Evolutionary conservation across 2,329 filamentous ascomycete species (phyloP).

Genomic region (Alternaria arbusti): DNA sequence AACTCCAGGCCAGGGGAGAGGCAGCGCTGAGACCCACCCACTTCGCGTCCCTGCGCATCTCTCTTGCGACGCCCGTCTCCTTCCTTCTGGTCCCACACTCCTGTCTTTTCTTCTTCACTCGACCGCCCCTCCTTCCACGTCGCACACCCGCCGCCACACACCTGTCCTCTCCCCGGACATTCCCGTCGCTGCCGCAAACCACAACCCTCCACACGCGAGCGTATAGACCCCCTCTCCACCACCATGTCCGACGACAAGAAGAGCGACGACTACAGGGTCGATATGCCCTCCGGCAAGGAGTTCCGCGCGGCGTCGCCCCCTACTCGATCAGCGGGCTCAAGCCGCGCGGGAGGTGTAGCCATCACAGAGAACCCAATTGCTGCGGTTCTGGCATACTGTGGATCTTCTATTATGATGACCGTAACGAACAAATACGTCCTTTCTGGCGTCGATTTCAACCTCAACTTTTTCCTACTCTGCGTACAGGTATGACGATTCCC

Average conservation of each 20-base stretch:
- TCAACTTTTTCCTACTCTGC: conserved; percentile 93
- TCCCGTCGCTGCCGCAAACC: conserved; percentile 21
- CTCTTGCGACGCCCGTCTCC: conserved; percentile 26
- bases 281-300: conserved; percentile 60
- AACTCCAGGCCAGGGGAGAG: conserved; percentile 35
- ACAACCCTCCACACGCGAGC: not conserved
- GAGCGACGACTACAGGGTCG: conserved; percentile 77
- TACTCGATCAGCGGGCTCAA: conserved; percentile 49
- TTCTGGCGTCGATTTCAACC: conserved; percentile 87
- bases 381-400: conserved; percentile 88
- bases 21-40: conserved; percentile 28
- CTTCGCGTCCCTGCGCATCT: conserved; percentile 39
- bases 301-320: conserved; percentile 53
- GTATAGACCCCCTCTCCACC: conserved; percentile 12
- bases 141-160: conserved; percentile 12
- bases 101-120: conserved; percentile 26
- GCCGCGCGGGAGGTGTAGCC: conserved; percentile 27
- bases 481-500: conserved; percentile 74
- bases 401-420: conserved; percentile 98
- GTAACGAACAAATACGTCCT: conserved; percentile 99
- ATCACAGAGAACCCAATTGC: conserved; percentile 77
- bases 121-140: conserved; percentile 1
- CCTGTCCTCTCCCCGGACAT: conserved; percentile 23
- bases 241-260: conserved; percentile 90
- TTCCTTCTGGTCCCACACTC: conserved; percentile 18